These are phyloP conservation scores for Xylariaceae sp. DNA, from an alignment of 2,329 filamentous ascomycete species.

Conservation along the genomic window DNA sequence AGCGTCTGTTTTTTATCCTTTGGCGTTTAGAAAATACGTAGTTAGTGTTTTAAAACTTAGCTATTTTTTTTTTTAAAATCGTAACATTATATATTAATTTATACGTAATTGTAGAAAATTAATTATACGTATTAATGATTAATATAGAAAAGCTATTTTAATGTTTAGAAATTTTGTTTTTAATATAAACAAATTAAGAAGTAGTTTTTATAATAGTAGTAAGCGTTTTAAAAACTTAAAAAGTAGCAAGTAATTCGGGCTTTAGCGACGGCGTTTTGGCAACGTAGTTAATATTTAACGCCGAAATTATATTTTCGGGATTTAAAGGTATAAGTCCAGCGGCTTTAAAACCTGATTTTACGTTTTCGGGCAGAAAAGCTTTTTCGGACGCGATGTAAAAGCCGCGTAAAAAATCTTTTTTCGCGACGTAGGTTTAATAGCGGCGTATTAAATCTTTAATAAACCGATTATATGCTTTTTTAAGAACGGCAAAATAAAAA, in stretches of 20 bases:
- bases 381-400: neutral
- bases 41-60: neutral
- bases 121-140: neutral
- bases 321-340: neutral
- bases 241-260: neutral
- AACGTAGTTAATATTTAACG: neutral
- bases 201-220: neutral
- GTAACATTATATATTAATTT: neutral
- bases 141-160: neutral
- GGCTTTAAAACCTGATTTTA: neutral
- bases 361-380: neutral
- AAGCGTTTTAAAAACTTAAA: neutral
- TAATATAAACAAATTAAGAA: neutral
- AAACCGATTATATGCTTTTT: neutral
- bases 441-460: neutral
- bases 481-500: neutral
- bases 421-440: neutral
- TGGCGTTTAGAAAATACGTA: neutral
- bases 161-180: no score
- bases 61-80: neutral
- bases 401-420: neutral
- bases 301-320: neutral
- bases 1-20: neutral
- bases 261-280: neutral
- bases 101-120: neutral